phyloP scores from a whole-genome alignment of 2,329 filamentous ascomycete genomes.

The Fusarium sp. region DNA sequence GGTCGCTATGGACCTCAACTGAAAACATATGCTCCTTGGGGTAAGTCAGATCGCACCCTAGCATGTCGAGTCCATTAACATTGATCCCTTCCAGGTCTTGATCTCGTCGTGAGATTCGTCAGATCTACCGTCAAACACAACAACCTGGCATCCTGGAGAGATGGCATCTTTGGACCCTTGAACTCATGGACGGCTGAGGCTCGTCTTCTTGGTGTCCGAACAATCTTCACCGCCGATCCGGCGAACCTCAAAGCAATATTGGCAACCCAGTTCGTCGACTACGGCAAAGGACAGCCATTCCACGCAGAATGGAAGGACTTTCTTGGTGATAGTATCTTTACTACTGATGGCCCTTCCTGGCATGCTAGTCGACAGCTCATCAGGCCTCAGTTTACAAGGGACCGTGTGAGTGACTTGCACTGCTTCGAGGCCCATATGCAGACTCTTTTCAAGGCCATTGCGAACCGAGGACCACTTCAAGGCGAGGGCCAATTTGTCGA shows the following conservation, averaged over 20 bases:
- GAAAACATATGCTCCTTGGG: constrained; percentile 54
- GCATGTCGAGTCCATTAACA: background rate
- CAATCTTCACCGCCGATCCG: constrained; percentile 81
- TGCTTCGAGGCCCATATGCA: constrained; percentile 83
- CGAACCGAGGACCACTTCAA: constrained; percentile 64
- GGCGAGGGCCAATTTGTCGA: constrained; percentile 72
- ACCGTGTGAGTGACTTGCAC: constrained; percentile 82
- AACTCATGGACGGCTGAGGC: constrained; percentile 68
- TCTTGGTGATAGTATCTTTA: constrained; percentile 78
- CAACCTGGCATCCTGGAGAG: constrained; percentile 70
- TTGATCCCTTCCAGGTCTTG: constrained; percentile 59
- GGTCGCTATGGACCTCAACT: constrained; percentile 54
- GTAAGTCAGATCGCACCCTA: constrained; percentile 47
- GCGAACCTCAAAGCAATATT: constrained; percentile 93
- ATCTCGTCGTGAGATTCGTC: constrained; percentile 69
- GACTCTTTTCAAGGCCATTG: constrained; percentile 74
- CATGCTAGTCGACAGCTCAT: constrained; percentile 83
- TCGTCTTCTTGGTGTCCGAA: constrained; percentile 62
- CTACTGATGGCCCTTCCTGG: constrained; percentile 83
- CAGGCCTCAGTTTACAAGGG: constrained; percentile 85
- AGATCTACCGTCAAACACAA: constrained; percentile 60
- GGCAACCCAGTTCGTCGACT: constrained; percentile 86
- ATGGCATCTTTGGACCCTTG: constrained; percentile 55
- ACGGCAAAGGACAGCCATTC: constrained; percentile 82
- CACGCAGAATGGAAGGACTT: constrained; percentile 79